These are phyloP conservation scores for Glaciozyma martinii DNA, from an alignment of 768 basidiomycete genomes.

Conservation along the genomic window DNA sequence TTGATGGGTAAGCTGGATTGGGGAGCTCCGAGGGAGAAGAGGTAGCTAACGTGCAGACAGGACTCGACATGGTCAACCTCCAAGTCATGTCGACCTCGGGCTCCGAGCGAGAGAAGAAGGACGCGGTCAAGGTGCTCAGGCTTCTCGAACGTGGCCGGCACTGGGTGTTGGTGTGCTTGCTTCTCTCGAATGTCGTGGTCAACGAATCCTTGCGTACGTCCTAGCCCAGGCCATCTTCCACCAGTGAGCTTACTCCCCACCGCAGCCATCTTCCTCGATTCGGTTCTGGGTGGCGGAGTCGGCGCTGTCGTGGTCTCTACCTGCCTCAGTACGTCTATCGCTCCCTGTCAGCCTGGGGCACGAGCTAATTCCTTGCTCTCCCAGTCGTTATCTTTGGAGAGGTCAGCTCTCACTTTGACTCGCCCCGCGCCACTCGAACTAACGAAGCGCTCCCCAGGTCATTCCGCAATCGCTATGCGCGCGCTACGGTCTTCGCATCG, in stretches of 20 bases:
- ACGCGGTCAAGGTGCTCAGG: conserved; percentile 45
- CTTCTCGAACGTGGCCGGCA: conserved; percentile 62
- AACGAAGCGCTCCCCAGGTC: conserved; percentile 53
- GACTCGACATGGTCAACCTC: conserved; percentile 25
- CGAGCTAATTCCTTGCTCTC: not conserved
- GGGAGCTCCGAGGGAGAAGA: too few species aligned
- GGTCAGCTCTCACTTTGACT: not conserved
- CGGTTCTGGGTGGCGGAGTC: conserved; percentile 65
- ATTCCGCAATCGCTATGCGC: conserved; percentile 90
- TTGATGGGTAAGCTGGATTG: conserved; percentile 43
- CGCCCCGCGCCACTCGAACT: too few species aligned
- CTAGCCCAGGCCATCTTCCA: not conserved
- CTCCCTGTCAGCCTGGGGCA: not conserved
- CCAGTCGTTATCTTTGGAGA: conserved; percentile 44
- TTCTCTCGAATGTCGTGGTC: conserved; percentile 68
- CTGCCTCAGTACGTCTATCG: conserved; percentile 46
- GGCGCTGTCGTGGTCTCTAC: conserved; percentile 73
- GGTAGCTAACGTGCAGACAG: not conserved
- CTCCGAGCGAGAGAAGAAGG: conserved; percentile 31
- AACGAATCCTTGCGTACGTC: conserved; percentile 41
- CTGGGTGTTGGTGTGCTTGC: conserved; percentile 88
- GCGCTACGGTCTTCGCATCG: conserved; percentile 77
- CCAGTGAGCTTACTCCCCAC: too few species aligned
- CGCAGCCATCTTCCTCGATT: conserved; percentile 42
- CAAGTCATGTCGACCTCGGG: conserved; percentile 32